Evolutionary conservation across 495 filamentous ascomycete species (phyloP).

Genomic region (Xylaria castorea): DNA sequence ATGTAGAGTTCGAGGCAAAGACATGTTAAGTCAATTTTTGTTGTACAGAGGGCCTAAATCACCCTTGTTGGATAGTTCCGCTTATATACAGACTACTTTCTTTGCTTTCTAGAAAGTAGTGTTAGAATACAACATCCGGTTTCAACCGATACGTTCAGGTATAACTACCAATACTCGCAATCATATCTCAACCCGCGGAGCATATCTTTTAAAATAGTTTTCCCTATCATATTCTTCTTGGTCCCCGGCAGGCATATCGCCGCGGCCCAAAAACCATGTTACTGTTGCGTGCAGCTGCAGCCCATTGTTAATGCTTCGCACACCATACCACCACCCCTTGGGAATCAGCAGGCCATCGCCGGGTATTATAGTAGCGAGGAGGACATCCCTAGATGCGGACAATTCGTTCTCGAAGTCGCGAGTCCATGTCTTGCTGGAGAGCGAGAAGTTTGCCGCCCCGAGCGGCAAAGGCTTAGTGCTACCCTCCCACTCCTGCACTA

Average conservation of each 20-base stretch:
- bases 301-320: conserved; percentile 12
- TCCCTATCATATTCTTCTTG: neutral
- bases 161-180: neutral
- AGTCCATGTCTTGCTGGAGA: neutral
- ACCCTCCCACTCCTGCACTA: neutral
- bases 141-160: neutral
- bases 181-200: conserved; percentile 11
- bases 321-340: conserved; percentile 17
- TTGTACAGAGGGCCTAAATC: neutral
- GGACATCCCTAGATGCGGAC: conserved; percentile 4
- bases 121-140: neutral
- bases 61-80: neutral
- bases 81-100: neutral
- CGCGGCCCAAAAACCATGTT: conserved; percentile 10
- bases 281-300: conserved; percentile 12
- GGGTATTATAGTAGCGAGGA: conserved; percentile 9
- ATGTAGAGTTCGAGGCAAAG: neutral
- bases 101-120: neutral
- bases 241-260: neutral
- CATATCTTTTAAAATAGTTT: neutral
- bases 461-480: neutral
- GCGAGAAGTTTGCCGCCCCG: neutral
- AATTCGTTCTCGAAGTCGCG: conserved; percentile 14
- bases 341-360: conserved; percentile 16
- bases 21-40: neutral